Evolutionary conservation across 1,284 basidiomycete genomes (phyloP).

Genomic region (Naganishia sp.): DNA sequence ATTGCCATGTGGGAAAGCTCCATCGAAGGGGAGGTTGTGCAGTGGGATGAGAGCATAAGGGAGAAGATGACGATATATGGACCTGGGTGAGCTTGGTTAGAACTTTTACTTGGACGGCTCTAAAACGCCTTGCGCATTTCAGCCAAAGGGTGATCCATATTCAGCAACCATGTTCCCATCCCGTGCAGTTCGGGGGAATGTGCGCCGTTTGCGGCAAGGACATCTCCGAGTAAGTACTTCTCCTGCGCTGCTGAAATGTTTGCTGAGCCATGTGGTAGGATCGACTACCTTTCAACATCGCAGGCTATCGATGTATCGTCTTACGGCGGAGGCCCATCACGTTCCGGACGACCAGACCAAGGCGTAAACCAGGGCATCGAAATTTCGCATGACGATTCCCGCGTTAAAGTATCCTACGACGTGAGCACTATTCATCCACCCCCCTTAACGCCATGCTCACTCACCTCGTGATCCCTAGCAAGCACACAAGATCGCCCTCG

Average conservation of each 20-base stretch:
- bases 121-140: background rate
- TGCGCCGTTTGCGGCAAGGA: conserved; percentile 93
- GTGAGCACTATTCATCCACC: too few relatives aligned
- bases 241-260: conserved; percentile 66
- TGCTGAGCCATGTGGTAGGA: conserved; percentile 55
- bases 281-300: conserved; percentile 71
- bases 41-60: conserved; percentile 47
- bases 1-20: conserved; percentile 85
- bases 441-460: conserved; percentile 39
- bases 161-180: conserved; percentile 87
- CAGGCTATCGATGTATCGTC: conserved; percentile 26
- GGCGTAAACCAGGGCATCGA: conserved; percentile 41
- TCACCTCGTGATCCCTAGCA: conserved; percentile 71
- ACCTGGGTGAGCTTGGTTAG: conserved; percentile 38
- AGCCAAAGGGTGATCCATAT: conserved; percentile 64
- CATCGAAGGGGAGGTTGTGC: conserved; percentile 63
- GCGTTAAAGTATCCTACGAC: conserved; percentile 55
- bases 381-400: conserved; percentile 51
- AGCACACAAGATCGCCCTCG: conserved; percentile 81
- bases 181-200: conserved; percentile 85
- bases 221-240: conserved; percentile 73
- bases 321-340: conserved; percentile 22
- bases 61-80: conserved; percentile 43
- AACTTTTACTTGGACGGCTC: background rate
- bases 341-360: conserved; percentile 10